These are phyloP conservation scores for Lotus japonicus DNA, from an alignment of 306 rosid species.

Conservation along the genomic window DNA sequence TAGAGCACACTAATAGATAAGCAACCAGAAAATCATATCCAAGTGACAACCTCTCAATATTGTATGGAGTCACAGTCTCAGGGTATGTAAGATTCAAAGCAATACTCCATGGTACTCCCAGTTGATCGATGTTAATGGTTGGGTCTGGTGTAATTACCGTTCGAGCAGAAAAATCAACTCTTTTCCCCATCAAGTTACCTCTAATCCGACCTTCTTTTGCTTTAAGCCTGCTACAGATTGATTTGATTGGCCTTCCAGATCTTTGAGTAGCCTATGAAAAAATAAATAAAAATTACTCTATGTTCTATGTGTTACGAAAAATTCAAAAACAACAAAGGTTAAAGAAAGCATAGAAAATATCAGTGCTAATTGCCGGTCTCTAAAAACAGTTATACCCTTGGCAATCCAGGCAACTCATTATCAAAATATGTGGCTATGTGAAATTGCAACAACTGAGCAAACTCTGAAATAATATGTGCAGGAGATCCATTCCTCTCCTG, in stretches of 20 bases:
- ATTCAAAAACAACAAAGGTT: neutral
- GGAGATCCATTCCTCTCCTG: conserved; percentile 98
- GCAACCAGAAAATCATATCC: conserved; percentile 3
- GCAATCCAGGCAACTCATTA: conserved; percentile 93
- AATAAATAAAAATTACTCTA: neutral
- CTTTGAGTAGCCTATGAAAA: conserved; percentile 83
- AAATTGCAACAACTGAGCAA: conserved; percentile 93
- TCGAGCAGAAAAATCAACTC: conserved; percentile 98
- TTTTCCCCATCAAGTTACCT: conserved; percentile 96
- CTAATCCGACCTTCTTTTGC: conserved; percentile 99
- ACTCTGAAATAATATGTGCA: conserved; percentile 93
- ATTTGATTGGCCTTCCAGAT: conserved; percentile 96
- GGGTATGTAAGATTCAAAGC: conserved; percentile 96
- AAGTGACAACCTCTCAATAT: conserved; percentile 73
- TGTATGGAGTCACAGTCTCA: conserved; percentile 97
- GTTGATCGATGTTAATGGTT: conserved; percentile 80
- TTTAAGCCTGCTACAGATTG: conserved; percentile 97
- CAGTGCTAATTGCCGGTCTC: conserved; percentile 4
- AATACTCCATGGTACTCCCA: conserved; percentile 99
- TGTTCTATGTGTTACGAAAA: neutral
- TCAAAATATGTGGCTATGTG: conserved; percentile 97
- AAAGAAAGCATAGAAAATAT: neutral
- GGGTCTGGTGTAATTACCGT: conserved; percentile 99
- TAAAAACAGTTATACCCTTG: conserved; percentile 64
- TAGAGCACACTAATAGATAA: neutral